A percentile compares a stretch with the other conserved stretches of the same genome.
Conservation (phyloP, 2,329 filamentous ascomycete genomes). For the Xylaria sp. region DNA sequence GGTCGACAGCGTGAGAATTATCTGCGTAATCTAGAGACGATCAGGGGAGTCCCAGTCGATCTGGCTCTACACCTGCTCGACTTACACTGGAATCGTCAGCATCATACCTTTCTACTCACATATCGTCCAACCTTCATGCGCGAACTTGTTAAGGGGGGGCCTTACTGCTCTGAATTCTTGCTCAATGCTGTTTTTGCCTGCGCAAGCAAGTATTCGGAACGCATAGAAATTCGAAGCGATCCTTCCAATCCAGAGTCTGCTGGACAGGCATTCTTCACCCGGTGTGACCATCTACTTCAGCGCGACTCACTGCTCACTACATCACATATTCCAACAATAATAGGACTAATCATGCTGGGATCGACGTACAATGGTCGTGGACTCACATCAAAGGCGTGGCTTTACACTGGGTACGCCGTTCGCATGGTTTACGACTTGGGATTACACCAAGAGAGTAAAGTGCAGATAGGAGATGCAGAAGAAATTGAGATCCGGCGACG, state of each 20-base stretch:
- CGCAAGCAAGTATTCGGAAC: background rate
- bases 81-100: conserved; percentile 1
- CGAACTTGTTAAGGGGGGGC: background rate
- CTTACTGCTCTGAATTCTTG: background rate
- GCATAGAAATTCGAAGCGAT: conserved; percentile 3
- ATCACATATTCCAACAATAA: background rate
- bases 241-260: background rate
- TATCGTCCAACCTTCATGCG: conserved; percentile 1
- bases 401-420: background rate
- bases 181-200: background rate
- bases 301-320: background rate
- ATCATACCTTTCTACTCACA: background rate
- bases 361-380: background rate
- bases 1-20: background rate
- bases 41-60: background rate
- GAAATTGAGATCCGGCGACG: background rate
- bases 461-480: background rate
- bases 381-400: background rate
- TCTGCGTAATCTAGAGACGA: background rate
- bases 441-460: background rate
- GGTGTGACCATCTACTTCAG: background rate
- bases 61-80: background rate
- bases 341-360: background rate
- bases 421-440: background rate
- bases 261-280: background rate